Conservation (phyloP, 2,329 filamentous ascomycete genomes). For the Verticillium longisporum region DNA sequence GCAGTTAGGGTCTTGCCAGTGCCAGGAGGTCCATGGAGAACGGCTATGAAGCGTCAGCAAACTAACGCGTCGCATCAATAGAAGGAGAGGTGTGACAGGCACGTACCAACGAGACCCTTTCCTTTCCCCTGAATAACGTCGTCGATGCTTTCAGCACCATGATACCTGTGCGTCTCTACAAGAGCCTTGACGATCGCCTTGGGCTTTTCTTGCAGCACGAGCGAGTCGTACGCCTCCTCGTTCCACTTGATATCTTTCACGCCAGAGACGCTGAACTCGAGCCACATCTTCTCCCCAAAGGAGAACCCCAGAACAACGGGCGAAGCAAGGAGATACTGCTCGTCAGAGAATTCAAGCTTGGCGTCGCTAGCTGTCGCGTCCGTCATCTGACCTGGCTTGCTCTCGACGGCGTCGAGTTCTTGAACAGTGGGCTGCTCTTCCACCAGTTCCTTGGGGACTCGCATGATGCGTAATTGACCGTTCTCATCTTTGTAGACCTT, state of each 20-base stretch:
- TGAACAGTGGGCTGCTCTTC: conserved; percentile 32
- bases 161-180: conserved; percentile 61
- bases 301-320: conserved; percentile 45
- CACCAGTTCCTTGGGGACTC: conserved; percentile 24
- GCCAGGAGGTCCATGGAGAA: conserved; percentile 40
- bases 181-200: conserved; percentile 45
- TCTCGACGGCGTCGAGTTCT: conserved; percentile 36
- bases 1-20: conserved; percentile 45
- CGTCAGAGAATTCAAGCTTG: conserved; percentile 34
- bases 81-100: conserved; percentile 32
- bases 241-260: conserved; percentile 41
- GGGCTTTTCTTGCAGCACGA: conserved; percentile 39
- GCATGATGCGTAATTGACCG: conserved; percentile 22
- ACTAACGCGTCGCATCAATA: not conserved
- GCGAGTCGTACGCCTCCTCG: conserved; percentile 36
- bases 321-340: conserved; percentile 31
- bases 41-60: conserved; percentile 33
- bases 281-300: conserved; percentile 38
- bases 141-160: conserved; percentile 44
- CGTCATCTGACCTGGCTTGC: not conserved
- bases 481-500: conserved; percentile 43
- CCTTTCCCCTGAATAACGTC: conserved; percentile 47
- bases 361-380: conserved; percentile 1
- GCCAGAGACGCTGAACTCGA: conserved; percentile 40
- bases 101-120: conserved; percentile 56